Base-by-base conservation (phyloP, 2,329 filamentous ascomycete species). In the Fusarium brachygibbosum region DNA sequence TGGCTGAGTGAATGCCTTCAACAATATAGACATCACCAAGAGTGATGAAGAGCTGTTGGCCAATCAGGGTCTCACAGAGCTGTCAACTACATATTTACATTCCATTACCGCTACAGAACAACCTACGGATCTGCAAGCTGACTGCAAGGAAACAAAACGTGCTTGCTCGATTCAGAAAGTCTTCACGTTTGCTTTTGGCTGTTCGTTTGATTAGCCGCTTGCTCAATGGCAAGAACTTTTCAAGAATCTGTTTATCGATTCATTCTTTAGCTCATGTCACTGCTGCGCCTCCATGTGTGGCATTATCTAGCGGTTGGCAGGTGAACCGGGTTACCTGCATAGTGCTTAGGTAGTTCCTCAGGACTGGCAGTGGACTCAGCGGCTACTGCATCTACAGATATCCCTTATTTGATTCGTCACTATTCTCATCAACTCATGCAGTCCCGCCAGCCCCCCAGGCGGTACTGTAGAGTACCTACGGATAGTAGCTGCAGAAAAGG, bases 251-350 rank as follows among this genome's bases (percentile, higher is more conserved):
- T 16, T 23, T 21, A 17, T 28, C 29, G 34, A 16, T 42, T n/a
- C 17, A 23, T 62, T 23, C 29, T 57, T 44, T 40, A n/a, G 40
- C 21, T 48, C 12, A 49, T 50, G 21, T 12, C 34, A 23, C 42
- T 38, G 50, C 44, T 68, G 59, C 63, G 58, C 66, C 68, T 63
- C 58, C 46, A 38, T 38, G 16, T 32, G 11, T 16, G 7, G 14
- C 38, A n/a, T n/a, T n/a, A 38, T 19, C 21, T 37, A 37, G 58
- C 46, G 51, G 71, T 74, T 74, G 71, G 69, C 69, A 61, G 71
- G 69, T 68, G 59, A 55, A 73, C 69, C 51, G 53, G n/a, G n/a
- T n/a, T n/a, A n/a, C n/a, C n/a, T n/a, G n/a, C n/a, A n/a, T n/a
- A n/a, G n/a, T n/a, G n/a, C n/a, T n/a, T n/a, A n/a, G n/a, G n/a